Conservation (phyloP, 2,329 filamentous ascomycete genomes). For the Alternaria arbusti region DNA sequence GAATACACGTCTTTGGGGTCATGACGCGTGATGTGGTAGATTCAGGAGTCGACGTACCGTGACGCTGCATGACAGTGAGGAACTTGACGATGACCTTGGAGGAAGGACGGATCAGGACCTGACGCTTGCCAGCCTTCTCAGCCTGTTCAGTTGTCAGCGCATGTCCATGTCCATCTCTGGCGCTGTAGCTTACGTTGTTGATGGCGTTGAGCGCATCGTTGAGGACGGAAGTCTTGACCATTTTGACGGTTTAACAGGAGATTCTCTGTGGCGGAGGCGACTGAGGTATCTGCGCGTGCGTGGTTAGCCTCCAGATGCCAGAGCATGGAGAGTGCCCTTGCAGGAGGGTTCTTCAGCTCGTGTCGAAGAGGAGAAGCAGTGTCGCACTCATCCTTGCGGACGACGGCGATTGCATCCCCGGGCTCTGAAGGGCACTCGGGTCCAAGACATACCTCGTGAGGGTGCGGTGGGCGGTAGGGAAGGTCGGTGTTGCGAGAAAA, state of each 20-base stretch:
- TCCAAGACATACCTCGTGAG: slow-evolving; percentile 47
- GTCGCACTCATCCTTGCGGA: slow-evolving; percentile 46
- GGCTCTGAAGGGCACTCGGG: slow-evolving; percentile 60
- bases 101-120: slow-evolving; percentile 95
- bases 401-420: slow-evolving; percentile 52
- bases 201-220: slow-evolving; percentile 98
- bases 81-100: slow-evolving; percentile 99
- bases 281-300: slow-evolving; percentile 64
- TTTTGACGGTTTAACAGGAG: slow-evolving; percentile 78
- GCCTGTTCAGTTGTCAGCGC: slow-evolving; percentile 43
- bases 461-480: slow-evolving; percentile 29
- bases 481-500: slow-evolving; percentile 27
- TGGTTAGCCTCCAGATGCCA: slow-evolving; percentile 69
- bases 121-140: slow-evolving; percentile 99
- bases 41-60: slow-evolving; percentile 74
- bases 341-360: slow-evolving; percentile 72
- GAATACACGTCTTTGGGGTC: background rate
- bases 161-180: background rate
- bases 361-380: slow-evolving; percentile 57
- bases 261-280: slow-evolving; percentile 76
- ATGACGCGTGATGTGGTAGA: slow-evolving; percentile 13
- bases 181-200: slow-evolving; percentile 75
- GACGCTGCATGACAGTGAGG: slow-evolving; percentile 98
- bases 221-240: slow-evolving; percentile 99
- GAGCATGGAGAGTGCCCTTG: slow-evolving; percentile 72